Conservation (phyloP, 106 monocot genomes). For the Dendrobium nobile region DNA sequence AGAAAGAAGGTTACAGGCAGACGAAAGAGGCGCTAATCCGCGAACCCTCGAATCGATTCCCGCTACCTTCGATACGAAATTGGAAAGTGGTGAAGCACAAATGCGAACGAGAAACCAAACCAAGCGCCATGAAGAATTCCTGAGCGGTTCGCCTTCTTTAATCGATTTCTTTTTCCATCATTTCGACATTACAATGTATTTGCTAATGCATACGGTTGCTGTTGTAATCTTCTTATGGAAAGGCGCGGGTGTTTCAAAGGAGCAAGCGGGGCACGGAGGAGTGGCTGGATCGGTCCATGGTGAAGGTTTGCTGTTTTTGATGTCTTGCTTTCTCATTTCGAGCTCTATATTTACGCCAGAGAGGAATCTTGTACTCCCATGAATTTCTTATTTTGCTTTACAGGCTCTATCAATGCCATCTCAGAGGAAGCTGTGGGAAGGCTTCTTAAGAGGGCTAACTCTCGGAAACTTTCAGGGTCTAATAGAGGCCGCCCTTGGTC, state of each 20-base stretch:
- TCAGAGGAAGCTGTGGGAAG: slow-evolving; percentile 10
- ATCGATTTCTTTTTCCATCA: not conserved
- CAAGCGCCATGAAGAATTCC: slow-evolving; percentile 1
- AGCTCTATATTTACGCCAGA: not conserved
- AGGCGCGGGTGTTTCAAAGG: not conserved
- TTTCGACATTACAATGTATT: not conserved
- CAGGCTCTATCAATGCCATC: slow-evolving; percentile 4
- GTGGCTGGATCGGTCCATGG: not conserved
- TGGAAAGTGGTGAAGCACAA: not conserved
- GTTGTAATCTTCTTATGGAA: slow-evolving; percentile 2
- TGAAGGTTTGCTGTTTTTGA: not conserved
- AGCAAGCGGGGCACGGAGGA: not conserved
- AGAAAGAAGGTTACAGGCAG: no score
- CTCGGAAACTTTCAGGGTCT: not conserved
- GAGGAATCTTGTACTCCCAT: not conserved
- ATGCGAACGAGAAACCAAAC: slow-evolving; percentile 8
- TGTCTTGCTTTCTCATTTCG: not conserved
- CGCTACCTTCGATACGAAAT: not conserved
- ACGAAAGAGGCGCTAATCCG: not conserved
- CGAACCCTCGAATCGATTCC: not conserved
- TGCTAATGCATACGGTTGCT: not conserved
- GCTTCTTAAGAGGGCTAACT: not conserved
- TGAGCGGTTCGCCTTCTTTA: not conserved
- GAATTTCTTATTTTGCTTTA: slow-evolving; percentile 1
- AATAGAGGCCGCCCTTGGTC: not conserved